Base-by-base conservation (phyloP, 2,329 filamentous ascomycete genomes). In the Colletotrichum tofieldiae region DNA sequence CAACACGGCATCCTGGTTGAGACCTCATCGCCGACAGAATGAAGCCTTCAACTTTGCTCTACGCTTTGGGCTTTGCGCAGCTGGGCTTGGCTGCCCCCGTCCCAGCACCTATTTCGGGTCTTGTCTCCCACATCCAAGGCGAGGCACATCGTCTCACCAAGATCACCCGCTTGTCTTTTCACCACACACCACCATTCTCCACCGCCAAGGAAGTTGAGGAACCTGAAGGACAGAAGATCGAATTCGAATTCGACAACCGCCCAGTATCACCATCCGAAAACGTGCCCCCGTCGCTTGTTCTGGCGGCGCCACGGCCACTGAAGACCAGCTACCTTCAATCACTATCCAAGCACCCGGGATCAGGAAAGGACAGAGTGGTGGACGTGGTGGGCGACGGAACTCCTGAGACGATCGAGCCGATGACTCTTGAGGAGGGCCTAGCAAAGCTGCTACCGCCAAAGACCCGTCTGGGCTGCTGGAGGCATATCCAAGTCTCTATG, bases 301-400 rank as follows among this genome's bases (percentile, higher is more conserved):
- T 73, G 6, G 64, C 71, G 2, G 71, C 71, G 11, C 59, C 64
- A 1, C 55, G 60, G 26, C 72, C 72, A 12, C 49, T 74, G 8
- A 68, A 73, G n/a, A 74, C 72, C n/a, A 52, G 26, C 60, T 73
- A 69, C 60, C 72, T 74, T n/a, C 72, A 72, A 23, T 54, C 61
- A 18, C 60, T 74, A 16, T 51, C 69, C 5, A 66, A 51, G 65
- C 35, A 70, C 14, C 51, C 43, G 0, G 39, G 29, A 35, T 20
- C 71, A 12, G 47, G 45, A 32, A 73, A 59, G 58, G 71, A 67
- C 41, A 67, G 59, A n/a, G 60, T 74, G 8, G 59, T 74, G n/a
- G 72, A 74, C 14, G 65, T 74, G 5, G 70, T 56, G 23, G 72
- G 70, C 23, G 65, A 69, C 16, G 72, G 72, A 3, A 67, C 64